Conservation (phyloP, 2,329 filamentous ascomycete genomes). For the Blastomyces percursus region DNA sequence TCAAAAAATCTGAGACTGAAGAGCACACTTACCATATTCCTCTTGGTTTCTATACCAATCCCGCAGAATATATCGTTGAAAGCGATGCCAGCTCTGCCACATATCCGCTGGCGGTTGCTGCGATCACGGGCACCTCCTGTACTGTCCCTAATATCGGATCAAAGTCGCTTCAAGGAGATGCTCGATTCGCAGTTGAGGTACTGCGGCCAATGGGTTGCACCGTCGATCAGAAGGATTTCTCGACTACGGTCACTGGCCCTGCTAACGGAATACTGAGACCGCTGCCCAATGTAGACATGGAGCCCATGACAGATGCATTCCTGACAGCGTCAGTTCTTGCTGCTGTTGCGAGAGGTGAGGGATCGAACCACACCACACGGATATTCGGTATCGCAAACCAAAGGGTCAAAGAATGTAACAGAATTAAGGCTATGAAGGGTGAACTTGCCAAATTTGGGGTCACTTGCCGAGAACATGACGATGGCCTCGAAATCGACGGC, state of each 20-base stretch:
- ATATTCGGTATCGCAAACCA: conserved; percentile 97
- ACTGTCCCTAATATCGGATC: conserved; percentile 95
- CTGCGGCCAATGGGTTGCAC: conserved; percentile 85
- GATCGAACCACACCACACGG: conserved; percentile 53
- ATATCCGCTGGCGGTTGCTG: conserved; percentile 86
- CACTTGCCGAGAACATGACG: conserved; percentile 72
- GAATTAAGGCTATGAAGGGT: conserved; percentile 89
- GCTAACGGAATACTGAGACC: conserved; percentile 59
- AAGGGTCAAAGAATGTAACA: conserved; percentile 95
- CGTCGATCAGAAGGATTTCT: conserved; percentile 71
- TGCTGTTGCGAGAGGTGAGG: conserved; percentile 67
- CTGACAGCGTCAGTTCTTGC: conserved; percentile 87
- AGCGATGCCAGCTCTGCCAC: conserved; percentile 97
- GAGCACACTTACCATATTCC: conserved; percentile 91
- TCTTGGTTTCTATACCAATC: conserved; percentile 70
- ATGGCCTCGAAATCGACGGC: conserved; percentile 67
- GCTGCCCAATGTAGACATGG: conserved; percentile 84
- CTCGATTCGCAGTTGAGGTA: conserved; percentile 83
- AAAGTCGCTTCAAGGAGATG: conserved; percentile 84
- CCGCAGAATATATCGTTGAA: conserved; percentile 77
- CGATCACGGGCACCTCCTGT: conserved; percentile 90
- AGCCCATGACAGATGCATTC: conserved; percentile 98
- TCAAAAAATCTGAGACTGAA: conserved; percentile 64
- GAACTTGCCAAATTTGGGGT: conserved; percentile 92
- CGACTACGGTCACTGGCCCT: conserved; percentile 92